Evolutionary conservation across 2,329 filamentous ascomycete species (phyloP), one percentile per base, ranked within the genome.

Genomic region (Nothomitra cinnamomea): DNA sequence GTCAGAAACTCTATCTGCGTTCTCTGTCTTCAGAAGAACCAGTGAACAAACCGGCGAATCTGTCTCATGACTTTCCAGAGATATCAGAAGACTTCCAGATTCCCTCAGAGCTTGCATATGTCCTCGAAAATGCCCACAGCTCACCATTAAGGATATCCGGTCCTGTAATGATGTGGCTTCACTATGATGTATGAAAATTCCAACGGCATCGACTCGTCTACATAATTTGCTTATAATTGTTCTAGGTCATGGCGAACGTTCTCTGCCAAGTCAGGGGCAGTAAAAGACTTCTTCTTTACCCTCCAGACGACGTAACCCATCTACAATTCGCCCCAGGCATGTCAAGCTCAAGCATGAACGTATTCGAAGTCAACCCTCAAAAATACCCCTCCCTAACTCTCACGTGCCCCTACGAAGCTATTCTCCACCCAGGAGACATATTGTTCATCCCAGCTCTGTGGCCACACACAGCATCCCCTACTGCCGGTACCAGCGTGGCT

Each of bases 131-230:
- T 57, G 66, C 77, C 2, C 87, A 94, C 63, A 90, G 83, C 64
- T 89, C 85, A 2, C 82, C 88, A 0, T 68, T 94, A 22, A 77
- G 87, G 19, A 80, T 94, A 56, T 90, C 85, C 2, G 86, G 86
- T 0, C 78, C 78, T 1, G 84, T 90, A 10, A 83, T 81, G 41
- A 85, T 95, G 78, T 95, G 89, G 88, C 72, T 94, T 32, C 87
- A 94, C 66, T 94, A 92, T 69, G 86, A 94, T 67, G 81, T 83
- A 64, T 19, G 45, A 19, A 6, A 49, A 2, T 17, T 28, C 25
- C 24, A 25, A 35, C 3, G 21, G 19, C 10, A 7, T 28, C 45
- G 17, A 22, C 3, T 21, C 4, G 19, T 4, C 35, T 52, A 7
- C 10, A 35, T 51, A 41, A 6, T 49, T 25, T 19, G 24, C 50